phyloP scores from a whole-genome alignment of 352 stramenopile genomes.

The Phytophthora quininea region DNA sequence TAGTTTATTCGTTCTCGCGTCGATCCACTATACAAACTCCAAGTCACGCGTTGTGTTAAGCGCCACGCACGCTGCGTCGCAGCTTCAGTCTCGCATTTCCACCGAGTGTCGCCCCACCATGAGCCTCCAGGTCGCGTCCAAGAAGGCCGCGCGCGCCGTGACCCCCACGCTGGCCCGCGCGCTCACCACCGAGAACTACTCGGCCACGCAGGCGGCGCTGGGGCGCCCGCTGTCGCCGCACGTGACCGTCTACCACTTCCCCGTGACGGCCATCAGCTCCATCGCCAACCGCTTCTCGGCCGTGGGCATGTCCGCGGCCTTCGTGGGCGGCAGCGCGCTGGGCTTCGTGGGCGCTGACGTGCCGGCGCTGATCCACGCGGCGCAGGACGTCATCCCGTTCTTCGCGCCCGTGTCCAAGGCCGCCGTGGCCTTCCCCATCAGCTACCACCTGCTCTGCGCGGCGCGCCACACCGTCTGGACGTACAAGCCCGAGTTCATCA shows the following conservation, averaged over 20 bases:
- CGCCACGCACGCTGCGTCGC: constrained; percentile 2
- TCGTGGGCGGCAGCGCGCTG: constrained; percentile 66
- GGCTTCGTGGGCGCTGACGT: constrained; percentile 84
- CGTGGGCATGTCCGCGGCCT: constrained; percentile 84
- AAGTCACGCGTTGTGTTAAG: not conserved
- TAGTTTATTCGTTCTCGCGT: constrained; percentile 11
- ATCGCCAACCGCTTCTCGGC: constrained; percentile 95
- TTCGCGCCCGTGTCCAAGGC: constrained; percentile 92
- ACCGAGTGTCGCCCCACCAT: too few relatives aligned
- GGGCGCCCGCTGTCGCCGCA: constrained; percentile 95
- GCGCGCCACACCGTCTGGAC: constrained; percentile 94
- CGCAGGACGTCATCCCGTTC: constrained; percentile 70
- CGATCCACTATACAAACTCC: not conserved
- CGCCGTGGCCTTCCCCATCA: constrained; percentile 92
- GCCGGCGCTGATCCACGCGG: constrained; percentile 75
- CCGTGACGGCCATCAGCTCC: constrained; percentile 91
- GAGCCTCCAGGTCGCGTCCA: constrained; percentile 42
- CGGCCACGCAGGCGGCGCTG: constrained; percentile 82
- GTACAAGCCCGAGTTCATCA: constrained; percentile 86
- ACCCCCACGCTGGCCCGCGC: constrained; percentile 37
- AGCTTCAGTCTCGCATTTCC: constrained; percentile 20
- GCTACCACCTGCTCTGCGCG: constrained; percentile 93
- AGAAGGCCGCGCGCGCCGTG: constrained; percentile 30
- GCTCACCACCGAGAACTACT: constrained; percentile 66
- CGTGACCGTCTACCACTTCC: constrained; percentile 96